phyloP scores from a whole-genome alignment of 2,329 filamentous ascomycete genomes.

The Penicillium sp. region DNA sequence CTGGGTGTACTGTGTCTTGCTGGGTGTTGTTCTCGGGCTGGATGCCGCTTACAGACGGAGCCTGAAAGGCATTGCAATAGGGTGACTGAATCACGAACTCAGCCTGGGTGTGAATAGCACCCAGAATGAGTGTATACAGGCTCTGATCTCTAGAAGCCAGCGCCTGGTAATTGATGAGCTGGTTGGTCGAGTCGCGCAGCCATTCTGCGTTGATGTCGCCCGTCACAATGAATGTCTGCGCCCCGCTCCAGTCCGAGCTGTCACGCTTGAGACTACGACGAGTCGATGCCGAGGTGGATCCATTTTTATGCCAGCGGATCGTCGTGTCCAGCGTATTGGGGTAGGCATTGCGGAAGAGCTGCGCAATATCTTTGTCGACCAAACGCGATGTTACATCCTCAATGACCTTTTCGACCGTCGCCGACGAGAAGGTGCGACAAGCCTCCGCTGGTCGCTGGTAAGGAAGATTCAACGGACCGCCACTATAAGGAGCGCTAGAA shows the following conservation, averaged over 20 bases:
- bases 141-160: constrained; percentile 76
- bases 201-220: constrained; percentile 92
- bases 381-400: constrained; percentile 74
- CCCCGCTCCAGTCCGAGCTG: constrained; percentile 70
- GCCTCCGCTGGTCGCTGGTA: constrained; percentile 77
- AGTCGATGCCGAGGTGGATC: constrained; percentile 36
- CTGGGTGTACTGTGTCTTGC: constrained; percentile 78
- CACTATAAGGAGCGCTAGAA: constrained; percentile 69
- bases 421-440: constrained; percentile 87
- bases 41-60: constrained; percentile 78
- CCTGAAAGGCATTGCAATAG: constrained; percentile 98
- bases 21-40: constrained; percentile 72
- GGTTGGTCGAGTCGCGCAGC: constrained; percentile 90
- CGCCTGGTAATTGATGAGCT: constrained; percentile 83
- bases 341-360: constrained; percentile 92
- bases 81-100: constrained; percentile 93
- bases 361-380: constrained; percentile 79
- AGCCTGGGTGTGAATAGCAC: constrained; percentile 92
- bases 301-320: constrained; percentile 78
- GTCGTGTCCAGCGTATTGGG: constrained; percentile 90
- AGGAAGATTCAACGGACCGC: constrained; percentile 74
- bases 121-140: constrained; percentile 77
- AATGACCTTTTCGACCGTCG: constrained; percentile 84
- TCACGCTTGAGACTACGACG: constrained; percentile 43
- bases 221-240: constrained; percentile 90